Base-by-base conservation (phyloP, 2,329 filamentous ascomycete species). In the Fusarium poae region DNA sequence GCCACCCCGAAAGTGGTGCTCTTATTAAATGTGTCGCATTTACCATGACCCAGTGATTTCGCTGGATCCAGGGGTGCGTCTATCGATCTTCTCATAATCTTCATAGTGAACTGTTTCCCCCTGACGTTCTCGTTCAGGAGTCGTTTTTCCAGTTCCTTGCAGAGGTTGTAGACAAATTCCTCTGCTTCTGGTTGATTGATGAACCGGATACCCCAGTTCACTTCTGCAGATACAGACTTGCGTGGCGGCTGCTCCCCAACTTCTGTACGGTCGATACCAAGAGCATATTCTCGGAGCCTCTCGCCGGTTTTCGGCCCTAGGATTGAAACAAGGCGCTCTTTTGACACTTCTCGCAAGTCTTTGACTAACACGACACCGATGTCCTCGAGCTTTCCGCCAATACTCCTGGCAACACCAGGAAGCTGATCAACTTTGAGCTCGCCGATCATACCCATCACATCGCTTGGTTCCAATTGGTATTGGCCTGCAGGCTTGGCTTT, bases 131-230 rank as follows among this genome's bases (percentile, higher is more conserved):
- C 93, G 68, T 94, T 92, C 23, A 94, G 76, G 20, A 99, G 81
- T 2, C 96, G 87, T 57, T 90, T 91, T 72, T 94, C 90, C 9
- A 99, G 82, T 78, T 99, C 96, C 57, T 90, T 90, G 75, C 92
- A 96, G 0, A 99, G 82, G 69, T 92, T 96, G 65, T 88, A 83
- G 30, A 98, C 86, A 77, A 99, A 99, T 68, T 97, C 93, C 62
- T 98, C 95, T 0, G 94, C 94, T 79, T 99, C 95, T n/a, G 88
- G 86, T 75, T 97, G 93, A 63, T 87, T 97, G 71, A 96, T 89
- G 76, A 99, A 99, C 8, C 96, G 90, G 57, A 99, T 97, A 4
- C 97, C 96, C 96, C 96, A 99, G 74, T 96, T 99, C 66, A 99
- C 93, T 77, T 99, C 96, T 1, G 95, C 95, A 3, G 96, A 98